Conservation (phyloP, 2,329 filamentous ascomycete species). For the Pseudogymnoascus sp. region DNA sequence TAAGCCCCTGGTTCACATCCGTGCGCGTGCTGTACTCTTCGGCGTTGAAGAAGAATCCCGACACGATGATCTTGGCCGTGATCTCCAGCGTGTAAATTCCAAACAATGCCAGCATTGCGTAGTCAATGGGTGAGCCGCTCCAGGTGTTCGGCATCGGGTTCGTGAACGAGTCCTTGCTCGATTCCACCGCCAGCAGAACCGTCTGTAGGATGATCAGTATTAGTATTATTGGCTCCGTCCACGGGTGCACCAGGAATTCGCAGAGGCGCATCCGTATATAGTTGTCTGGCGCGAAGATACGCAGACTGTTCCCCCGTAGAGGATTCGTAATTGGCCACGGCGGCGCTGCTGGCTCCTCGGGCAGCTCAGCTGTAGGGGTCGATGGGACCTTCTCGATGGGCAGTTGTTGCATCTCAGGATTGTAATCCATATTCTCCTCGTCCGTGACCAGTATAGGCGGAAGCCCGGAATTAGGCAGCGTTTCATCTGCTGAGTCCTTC, state of each 20-base stretch:
- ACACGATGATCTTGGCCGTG: constrained; percentile 76
- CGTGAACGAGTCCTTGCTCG: constrained; percentile 60
- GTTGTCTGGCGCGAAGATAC: constrained; percentile 74
- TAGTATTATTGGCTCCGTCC: constrained; percentile 79
- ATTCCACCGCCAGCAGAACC: constrained; percentile 77
- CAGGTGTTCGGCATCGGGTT: constrained; percentile 52
- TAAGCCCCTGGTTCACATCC: constrained; percentile 66
- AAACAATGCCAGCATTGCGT: constrained; percentile 70
- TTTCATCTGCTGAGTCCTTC: constrained; percentile 19
- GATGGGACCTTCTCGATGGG: constrained; percentile 12
- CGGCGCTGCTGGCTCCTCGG: constrained; percentile 8
- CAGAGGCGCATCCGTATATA: constrained; percentile 65
- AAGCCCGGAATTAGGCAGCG: background rate
- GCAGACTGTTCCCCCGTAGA: constrained; percentile 74
- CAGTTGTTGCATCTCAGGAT: background rate
- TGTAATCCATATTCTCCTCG: constrained; percentile 2
- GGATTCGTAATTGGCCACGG: constrained; percentile 55
- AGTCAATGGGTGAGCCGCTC: constrained; percentile 40
- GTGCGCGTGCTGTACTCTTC: constrained; percentile 78
- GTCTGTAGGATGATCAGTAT: constrained; percentile 82
- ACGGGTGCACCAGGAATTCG: constrained; percentile 75
- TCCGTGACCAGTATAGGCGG: background rate
- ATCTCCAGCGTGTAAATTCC: constrained; percentile 84
- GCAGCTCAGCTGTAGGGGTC: background rate
- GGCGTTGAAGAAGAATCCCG: constrained; percentile 85